These are phyloP conservation scores for Boletales sp. DNA, from an alignment of 768 basidiomycete genomes.

Conservation along the genomic window DNA sequence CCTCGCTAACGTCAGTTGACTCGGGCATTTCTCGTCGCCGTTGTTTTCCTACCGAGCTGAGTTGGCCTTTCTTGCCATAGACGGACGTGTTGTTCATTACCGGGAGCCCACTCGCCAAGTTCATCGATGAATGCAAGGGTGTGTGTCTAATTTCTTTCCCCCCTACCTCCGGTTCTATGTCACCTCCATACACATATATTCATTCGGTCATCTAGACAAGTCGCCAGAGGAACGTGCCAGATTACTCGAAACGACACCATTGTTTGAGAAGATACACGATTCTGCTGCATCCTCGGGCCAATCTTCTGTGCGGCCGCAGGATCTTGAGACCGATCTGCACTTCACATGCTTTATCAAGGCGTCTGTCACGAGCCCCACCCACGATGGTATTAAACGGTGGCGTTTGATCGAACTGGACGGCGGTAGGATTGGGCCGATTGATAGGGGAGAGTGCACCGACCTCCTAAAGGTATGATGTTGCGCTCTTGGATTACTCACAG, in stretches of 20 bases:
- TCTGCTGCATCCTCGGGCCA: slow-evolving; percentile 70
- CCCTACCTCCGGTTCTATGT: neutral
- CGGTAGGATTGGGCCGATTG: slow-evolving; percentile 70
- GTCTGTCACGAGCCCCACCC: slow-evolving; percentile 33
- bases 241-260: slow-evolving; percentile 67
- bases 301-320: slow-evolving; percentile 49
- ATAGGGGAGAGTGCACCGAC: slow-evolving; percentile 62
- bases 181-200: neutral
- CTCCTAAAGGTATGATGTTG: slow-evolving; percentile 47
- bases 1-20: slow-evolving; percentile 64
- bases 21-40: slow-evolving; percentile 1
- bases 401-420: slow-evolving; percentile 87
- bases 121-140: slow-evolving; percentile 66
- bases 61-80: slow-evolving; percentile 28
- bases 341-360: slow-evolving; percentile 86
- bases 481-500: neutral
- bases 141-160: neutral
- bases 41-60: neutral
- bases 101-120: slow-evolving; percentile 57
- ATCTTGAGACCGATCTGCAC: slow-evolving; percentile 74
- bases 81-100: slow-evolving; percentile 55
- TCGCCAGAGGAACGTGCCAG: slow-evolving; percentile 72
- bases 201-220: slow-evolving; percentile 43
- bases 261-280: slow-evolving; percentile 77
- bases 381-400: slow-evolving; percentile 23